Base-by-base conservation (phyloP, 129 eudicot species). In the Tanacetum coccineum region DNA sequence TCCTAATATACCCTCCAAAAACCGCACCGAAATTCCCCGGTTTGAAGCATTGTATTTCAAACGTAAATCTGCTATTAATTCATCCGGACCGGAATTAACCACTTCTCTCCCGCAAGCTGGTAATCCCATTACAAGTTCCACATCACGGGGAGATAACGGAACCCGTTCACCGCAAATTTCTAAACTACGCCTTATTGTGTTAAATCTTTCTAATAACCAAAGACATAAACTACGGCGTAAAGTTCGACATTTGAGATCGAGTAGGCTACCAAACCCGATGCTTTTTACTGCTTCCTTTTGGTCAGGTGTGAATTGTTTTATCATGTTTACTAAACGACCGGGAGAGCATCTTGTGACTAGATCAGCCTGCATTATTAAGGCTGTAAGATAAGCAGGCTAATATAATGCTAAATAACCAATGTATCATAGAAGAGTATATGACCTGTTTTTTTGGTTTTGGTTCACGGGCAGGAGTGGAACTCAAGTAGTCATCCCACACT, bases 281-380 rank as follows among this genome's bases (percentile, higher is more conserved):
- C 81, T 70, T 70, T 78, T 88, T 40, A 88, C 91, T 4, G 96
- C 91, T 76, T 76, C 82, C 59, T 70, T 85, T 53, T 88, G 91
- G 17, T 88, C 91, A 46, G 87, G 87, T 1, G 88, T 80, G 42
- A 88, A 87, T 28, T 68, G 82, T 74, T 82, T 87, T 48, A 88
- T 64, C 62, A 88, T 91, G 47, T 82, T 88, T 26, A 85, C 74
- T 73, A 88, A 73, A 70, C 96, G 95, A 52, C 96, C 96, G 4
- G 96, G 96, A 50, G 96, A 88, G 71, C 96, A 88, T 70, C 96
- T 82, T 47, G 96, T 88, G 63, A 88, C 91, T 49, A 88, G 78
- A 59, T 88, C 84, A 71, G 91, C 81, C 96, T 88, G 83, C 74
- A 78, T 25, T 46, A 53, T 47, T 19, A 13, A 22, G 59, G 46